Percentiles rank a stretch among this genome's conserved stretches.
phyloP scores from a whole-genome alignment of 306 rosid species.

The Prunus mongolica region DNA sequence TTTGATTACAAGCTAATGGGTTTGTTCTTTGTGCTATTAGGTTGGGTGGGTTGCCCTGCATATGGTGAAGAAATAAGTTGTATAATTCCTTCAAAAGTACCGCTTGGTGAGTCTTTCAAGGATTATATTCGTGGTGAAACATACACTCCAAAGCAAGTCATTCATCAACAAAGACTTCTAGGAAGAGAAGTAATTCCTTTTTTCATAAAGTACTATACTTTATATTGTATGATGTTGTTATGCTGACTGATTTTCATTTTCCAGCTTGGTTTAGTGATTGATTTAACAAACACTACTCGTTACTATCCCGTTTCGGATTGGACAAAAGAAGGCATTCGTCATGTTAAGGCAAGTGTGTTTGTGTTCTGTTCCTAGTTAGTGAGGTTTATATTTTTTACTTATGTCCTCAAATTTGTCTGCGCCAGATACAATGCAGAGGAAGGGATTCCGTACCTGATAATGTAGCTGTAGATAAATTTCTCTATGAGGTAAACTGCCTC shows the following conservation, averaged over 20 bases:
- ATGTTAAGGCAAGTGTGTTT: slow-evolving; percentile 65
- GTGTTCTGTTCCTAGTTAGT: slow-evolving; percentile 7
- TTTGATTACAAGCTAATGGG: not conserved
- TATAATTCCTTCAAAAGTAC: slow-evolving; percentile 96
- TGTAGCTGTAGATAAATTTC: slow-evolving; percentile 76
- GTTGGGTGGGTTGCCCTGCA: slow-evolving; percentile 94
- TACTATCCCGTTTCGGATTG: slow-evolving; percentile 73
- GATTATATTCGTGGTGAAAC: slow-evolving; percentile 76
- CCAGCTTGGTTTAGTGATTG: slow-evolving; percentile 98
- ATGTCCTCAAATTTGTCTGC: not conserved
- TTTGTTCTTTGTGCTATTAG: slow-evolving; percentile 26
- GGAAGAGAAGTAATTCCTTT: slow-evolving; percentile 74
- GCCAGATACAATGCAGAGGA: slow-evolving; percentile 88
- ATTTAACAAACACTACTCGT: slow-evolving; percentile 85
- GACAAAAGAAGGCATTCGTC: slow-evolving; percentile 86
- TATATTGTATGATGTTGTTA: not conserved
- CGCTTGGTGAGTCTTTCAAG: slow-evolving; percentile 80
- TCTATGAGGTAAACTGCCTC: slow-evolving; percentile 65
- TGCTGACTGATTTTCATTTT: slow-evolving; percentile 14
- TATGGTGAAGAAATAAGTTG: slow-evolving; percentile 65
- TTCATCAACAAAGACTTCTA: slow-evolving; percentile 89
- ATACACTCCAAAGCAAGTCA: slow-evolving; percentile 95
- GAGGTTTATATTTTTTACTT: slow-evolving; percentile 25
- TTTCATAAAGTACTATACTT: not conserved
- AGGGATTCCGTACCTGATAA: slow-evolving; percentile 91